Evolutionary conservation across 176 grass and related monocot species (phyloP).

Genomic region (Oryza punctata): DNA sequence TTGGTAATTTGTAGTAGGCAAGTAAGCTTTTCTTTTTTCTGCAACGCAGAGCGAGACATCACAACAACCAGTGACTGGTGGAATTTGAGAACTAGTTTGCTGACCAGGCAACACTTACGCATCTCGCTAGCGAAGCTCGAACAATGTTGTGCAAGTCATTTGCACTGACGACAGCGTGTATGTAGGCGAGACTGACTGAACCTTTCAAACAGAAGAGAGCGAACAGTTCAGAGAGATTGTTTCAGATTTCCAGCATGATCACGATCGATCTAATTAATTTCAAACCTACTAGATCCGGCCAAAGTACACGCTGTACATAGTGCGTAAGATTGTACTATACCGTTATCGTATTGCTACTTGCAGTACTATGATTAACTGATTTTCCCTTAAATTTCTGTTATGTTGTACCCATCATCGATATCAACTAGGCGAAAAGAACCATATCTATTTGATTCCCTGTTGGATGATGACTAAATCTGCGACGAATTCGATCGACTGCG

Average conservation of each 20-base stretch:
- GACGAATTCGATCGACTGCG: background rate
- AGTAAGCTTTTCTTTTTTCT: background rate
- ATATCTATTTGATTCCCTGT: background rate
- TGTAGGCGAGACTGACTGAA: background rate
- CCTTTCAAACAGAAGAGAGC: background rate
- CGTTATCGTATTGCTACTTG: background rate
- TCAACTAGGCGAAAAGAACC: no score
- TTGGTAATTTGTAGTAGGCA: background rate
- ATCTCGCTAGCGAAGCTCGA: no score
- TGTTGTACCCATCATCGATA: background rate
- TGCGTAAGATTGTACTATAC: background rate
- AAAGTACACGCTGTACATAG: background rate
- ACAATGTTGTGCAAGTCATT: background rate
- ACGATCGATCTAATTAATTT: background rate
- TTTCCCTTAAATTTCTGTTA: background rate
- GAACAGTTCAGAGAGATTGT: conserved; percentile 16
- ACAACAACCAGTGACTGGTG: background rate
- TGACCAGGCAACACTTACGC: background rate
- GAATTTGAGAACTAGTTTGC: conserved; percentile 24
- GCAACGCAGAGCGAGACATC: background rate
- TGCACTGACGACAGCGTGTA: background rate
- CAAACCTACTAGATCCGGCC: background rate
- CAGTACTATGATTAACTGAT: background rate
- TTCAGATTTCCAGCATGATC: background rate
- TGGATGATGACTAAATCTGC: background rate